Evolutionary conservation across 1,284 basidiomycete species (phyloP).

Genomic region (Cutaneotrichosporon spelunceum): DNA sequence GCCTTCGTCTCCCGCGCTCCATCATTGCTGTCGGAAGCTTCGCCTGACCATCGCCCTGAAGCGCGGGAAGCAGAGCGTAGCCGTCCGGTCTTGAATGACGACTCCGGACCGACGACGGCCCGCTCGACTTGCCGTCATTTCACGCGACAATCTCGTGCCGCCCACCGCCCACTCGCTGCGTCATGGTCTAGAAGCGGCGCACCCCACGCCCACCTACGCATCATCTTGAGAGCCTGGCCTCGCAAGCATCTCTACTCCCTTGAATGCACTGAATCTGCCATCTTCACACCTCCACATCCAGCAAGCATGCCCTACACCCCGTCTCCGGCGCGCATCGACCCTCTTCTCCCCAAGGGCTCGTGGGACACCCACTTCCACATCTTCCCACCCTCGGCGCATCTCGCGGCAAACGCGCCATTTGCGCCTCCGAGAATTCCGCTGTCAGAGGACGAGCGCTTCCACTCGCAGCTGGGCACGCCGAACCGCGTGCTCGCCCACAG

Average conservation of each 20-base stretch:
- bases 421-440: slow-evolving; percentile 7
- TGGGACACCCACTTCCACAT: slow-evolving; percentile 23
- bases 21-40: too few relatives aligned
- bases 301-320: neutral
- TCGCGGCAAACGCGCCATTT: neutral
- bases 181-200: too few relatives aligned
- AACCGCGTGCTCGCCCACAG: slow-evolving; percentile 15
- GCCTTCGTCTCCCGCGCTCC: too few relatives aligned
- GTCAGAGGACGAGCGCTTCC: neutral
- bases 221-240: neutral
- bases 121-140: neutral
- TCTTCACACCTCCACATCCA: neutral
- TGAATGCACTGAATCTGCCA: neutral
- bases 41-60: too few relatives aligned
- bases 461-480: slow-evolving; percentile 7
- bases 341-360: slow-evolving; percentile 6
- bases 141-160: neutral
- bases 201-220: too few relatives aligned
- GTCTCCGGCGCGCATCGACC: neutral
- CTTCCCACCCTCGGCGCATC: slow-evolving; percentile 5
- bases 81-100: too few relatives aligned
- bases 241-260: neutral
- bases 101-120: neutral
- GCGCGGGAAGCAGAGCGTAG: too few relatives aligned
- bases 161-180: neutral